phyloP scores from a whole-genome alignment of 2,329 filamentous ascomycete genomes.

The Pleurostoma richardsiae region DNA sequence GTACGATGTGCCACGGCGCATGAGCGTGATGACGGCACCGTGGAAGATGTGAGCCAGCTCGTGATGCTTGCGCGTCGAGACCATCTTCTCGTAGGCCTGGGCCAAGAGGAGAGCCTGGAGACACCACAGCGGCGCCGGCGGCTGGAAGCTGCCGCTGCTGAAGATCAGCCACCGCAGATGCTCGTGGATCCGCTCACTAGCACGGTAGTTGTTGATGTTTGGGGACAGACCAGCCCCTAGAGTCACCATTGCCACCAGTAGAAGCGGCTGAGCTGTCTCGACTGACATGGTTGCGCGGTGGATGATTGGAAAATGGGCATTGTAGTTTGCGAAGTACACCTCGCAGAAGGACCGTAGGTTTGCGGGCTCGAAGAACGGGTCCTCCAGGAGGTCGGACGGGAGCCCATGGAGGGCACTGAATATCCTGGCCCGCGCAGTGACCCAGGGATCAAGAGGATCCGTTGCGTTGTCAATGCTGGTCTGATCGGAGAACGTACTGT shows the following conservation, averaged over 20 bases:
- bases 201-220: constrained; percentile 13
- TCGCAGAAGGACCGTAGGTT: constrained; percentile 15
- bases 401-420: constrained; percentile 12
- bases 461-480: neutral
- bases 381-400: constrained; percentile 10
- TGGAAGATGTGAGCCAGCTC: constrained; percentile 21
- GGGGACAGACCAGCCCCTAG: constrained; percentile 16
- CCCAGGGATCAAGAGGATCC: constrained; percentile 8
- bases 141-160: constrained; percentile 14
- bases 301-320: constrained; percentile 20
- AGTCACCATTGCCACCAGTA: constrained; percentile 18
- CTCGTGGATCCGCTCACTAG: constrained; percentile 15
- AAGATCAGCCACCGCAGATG: constrained; percentile 17
- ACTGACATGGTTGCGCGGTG: constrained; percentile 14
- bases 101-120: constrained; percentile 18
- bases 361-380: constrained; percentile 15
- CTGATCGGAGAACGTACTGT: constrained; percentile 7
- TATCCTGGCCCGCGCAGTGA: constrained; percentile 10
- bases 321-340: constrained; percentile 19
- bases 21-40: constrained; percentile 19
- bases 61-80: constrained; percentile 19
- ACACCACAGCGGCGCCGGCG: constrained; percentile 20
- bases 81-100: constrained; percentile 19
- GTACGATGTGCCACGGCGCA: constrained; percentile 17
- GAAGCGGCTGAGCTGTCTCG: constrained; percentile 12